A percentile compares a stretch with the other conserved stretches of the same genome.
Evolutionary conservation across 2,329 filamentous ascomycete genomes (phyloP).

Genomic region (Aspergillus clavatus): DNA sequence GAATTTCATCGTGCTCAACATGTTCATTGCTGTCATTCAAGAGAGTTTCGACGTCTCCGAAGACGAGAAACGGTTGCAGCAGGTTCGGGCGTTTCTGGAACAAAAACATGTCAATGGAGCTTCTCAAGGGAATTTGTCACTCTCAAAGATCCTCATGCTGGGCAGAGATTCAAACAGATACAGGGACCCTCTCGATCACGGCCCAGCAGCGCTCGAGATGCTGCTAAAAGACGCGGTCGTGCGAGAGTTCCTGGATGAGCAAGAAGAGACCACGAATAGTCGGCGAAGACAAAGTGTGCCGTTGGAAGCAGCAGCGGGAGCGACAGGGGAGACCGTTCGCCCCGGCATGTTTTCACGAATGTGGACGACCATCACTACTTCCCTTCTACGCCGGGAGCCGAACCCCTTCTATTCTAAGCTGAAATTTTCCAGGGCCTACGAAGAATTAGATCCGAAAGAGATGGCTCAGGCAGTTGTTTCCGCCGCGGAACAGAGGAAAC

Average conservation of each 20-base stretch:
- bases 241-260: conserved; percentile 85
- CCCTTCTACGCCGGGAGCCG: conserved; percentile 64
- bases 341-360: conserved; percentile 56
- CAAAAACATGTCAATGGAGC: conserved; percentile 75
- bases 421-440: conserved; percentile 64
- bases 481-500: conserved; percentile 75
- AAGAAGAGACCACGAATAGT: conserved; percentile 34
- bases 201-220: conserved; percentile 90
- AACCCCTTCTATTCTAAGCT: conserved; percentile 94
- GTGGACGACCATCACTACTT: conserved; percentile 57
- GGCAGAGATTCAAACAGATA: conserved; percentile 57
- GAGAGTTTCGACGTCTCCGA: conserved; percentile 99
- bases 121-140: conserved; percentile 62
- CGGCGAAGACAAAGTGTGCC: conserved; percentile 28
- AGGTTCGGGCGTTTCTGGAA: conserved; percentile 91
- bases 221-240: conserved; percentile 94
- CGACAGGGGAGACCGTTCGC: conserved; percentile 43
- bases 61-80: conserved; percentile 93
- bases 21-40: conserved; percentile 99
- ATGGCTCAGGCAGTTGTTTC: conserved; percentile 89
- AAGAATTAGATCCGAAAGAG: conserved; percentile 74
- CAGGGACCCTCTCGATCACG: conserved; percentile 85
- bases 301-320: conserved; percentile 19
- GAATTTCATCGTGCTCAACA: conserved; percentile 95
- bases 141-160: conserved; percentile 57